A percentile compares a stretch with the other conserved stretches of the same genome.
These are phyloP conservation scores for Penicillium digitatum DNA, from an alignment of 2,329 filamentous ascomycete species.

Conservation along the genomic window DNA sequence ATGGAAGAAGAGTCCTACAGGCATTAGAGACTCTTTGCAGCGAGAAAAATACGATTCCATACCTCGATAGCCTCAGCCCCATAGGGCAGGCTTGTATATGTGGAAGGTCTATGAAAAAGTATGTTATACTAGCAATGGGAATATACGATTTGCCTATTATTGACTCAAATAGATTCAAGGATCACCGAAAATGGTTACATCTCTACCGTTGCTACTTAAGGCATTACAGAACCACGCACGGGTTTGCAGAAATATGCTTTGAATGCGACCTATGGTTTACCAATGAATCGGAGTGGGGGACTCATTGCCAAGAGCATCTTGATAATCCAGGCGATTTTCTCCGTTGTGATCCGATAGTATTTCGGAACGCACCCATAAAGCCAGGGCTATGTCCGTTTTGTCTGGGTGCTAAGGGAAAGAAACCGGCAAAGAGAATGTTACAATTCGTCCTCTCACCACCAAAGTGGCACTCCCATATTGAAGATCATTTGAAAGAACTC, in stretches of 20 bases:
- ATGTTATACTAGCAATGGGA: background rate
- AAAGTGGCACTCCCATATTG: slow-evolving; percentile 2
- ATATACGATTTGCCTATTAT: background rate
- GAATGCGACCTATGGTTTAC: slow-evolving; percentile 11
- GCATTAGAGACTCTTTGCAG: slow-evolving; percentile 12
- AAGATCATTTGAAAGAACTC: background rate
- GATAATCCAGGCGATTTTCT: slow-evolving; percentile 7
- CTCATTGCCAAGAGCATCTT: slow-evolving; percentile 11
- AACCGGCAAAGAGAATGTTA: slow-evolving; percentile 1
- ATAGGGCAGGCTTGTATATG: slow-evolving; percentile 4
- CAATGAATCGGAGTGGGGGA: slow-evolving; percentile 3
- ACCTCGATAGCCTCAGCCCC: slow-evolving; percentile 4
- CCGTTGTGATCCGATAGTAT: slow-evolving; percentile 12
- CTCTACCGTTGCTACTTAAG: slow-evolving; percentile 13
- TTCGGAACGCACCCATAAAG: slow-evolving; percentile 12
- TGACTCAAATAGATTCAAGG: slow-evolving; percentile 6
- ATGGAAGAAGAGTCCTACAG: background rate
- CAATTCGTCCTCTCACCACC: background rate
- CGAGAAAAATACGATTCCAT: background rate
- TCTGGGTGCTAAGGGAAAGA: slow-evolving; percentile 1
- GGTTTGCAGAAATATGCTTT: slow-evolving; percentile 13
- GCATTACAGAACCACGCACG: background rate
- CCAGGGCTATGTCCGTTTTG: slow-evolving; percentile 12
- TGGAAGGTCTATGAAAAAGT: slow-evolving; percentile 7
- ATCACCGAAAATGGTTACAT: slow-evolving; percentile 11